Evolutionary conservation across 139 green algal genomes (phyloP), one percentile per base, ranked within the genome.

Genomic region (Medakamo hakoo): DNA sequence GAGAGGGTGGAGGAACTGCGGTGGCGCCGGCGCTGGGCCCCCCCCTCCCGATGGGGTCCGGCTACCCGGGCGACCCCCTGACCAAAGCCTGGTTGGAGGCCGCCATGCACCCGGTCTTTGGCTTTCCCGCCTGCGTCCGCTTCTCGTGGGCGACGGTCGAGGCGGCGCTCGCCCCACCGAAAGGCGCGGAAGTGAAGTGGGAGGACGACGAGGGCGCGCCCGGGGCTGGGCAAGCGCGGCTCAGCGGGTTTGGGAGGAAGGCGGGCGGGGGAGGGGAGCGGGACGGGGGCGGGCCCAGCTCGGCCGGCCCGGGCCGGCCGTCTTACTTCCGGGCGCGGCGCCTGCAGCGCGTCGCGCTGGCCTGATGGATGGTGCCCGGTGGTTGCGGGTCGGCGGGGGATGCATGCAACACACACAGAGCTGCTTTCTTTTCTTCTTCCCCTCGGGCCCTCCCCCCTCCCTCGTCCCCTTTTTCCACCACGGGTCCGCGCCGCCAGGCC

Each of bases 51-150:
- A 1, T 26, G 4, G 1, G 4, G 28, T 21, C 58, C 27, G 26
- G 57, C 27, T 59, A 49, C 29, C 32, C 29, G 4, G 64, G 56
- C 49, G 88, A 95, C 69, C 74, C 84, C 3, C 66, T 67, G 23
- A 97, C 90, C 27, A 85, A 88, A 60, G 55, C 68, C 0, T 97
- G 85, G 85, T 73, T 97, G 55, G 69, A 76, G 59, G 25, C 31
- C 14, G 72, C 82, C 52, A 49, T 83, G n/a, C 68, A 96, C 48
- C 68, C 55, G 0, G 72, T 95, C 21, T 95, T 92, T 73, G 89
- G 90, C 56, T 96, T 81, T 66, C 80, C 86, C 2, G 57, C 61
- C 5, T 48, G 89, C 3, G 76, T 94, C 26, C 75, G 81, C 59
- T 94, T 87, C 72, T 68, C 57, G 23, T 79, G 71, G 73, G 40